Conservation (phyloP, 345 rosid genomes). For the Eucalyptus virginea region DNA sequence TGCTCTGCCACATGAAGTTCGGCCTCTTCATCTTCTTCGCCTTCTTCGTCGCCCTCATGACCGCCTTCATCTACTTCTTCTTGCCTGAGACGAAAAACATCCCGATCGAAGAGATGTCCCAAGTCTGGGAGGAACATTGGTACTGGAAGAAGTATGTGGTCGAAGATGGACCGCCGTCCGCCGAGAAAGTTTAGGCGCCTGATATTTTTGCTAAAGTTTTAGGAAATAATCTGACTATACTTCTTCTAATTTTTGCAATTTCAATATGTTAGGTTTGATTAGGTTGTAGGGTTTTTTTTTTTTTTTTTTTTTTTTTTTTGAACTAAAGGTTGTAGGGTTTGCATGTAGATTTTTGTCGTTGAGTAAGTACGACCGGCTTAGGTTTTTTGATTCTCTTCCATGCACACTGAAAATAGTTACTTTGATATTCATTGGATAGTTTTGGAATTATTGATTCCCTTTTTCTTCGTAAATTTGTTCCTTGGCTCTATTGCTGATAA, state of each 20-base stretch:
- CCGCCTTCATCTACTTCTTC: constrained; percentile 6
- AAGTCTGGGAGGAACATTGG: constrained; percentile 19
- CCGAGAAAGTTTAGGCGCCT: neutral
- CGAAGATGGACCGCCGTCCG: neutral
- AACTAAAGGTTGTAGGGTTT: neutral
- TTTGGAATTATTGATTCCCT: neutral
- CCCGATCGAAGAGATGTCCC: constrained; percentile 10
- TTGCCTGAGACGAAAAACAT: constrained; percentile 26
- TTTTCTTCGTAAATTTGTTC: neutral
- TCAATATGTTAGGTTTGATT: neutral
- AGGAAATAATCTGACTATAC: neutral
- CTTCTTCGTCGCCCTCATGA: constrained; percentile 9
- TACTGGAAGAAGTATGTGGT: neutral
- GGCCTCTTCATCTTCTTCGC: neutral
- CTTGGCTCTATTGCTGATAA: neutral
- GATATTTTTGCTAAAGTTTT: neutral
- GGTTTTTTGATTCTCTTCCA: neutral
- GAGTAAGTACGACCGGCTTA: neutral
- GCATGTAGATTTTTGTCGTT: neutral
- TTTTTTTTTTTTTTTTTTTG: too few species aligned
- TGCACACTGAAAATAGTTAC: neutral
- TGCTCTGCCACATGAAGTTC: neutral
- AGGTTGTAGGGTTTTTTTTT: neutral
- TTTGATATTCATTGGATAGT: neutral
- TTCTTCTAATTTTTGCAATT: neutral